Evolutionary conservation across 495 filamentous ascomycete genomes (phyloP).

Genomic region (Neurospora sp.): DNA sequence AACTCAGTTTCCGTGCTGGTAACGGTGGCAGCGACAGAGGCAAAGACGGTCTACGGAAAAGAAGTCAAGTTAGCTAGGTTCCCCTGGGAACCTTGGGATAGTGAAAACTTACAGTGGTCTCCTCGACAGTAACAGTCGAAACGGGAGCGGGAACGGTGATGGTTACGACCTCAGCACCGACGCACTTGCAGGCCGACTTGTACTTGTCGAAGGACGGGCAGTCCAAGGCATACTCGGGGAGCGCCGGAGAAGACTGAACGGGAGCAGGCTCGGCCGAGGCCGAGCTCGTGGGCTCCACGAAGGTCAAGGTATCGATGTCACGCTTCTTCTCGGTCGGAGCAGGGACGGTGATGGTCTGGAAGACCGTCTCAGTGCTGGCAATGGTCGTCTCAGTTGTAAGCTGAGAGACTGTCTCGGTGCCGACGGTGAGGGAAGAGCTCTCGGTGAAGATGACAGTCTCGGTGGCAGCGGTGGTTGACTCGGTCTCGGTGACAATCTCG

Average conservation of each 20-base stretch:
- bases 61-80: background rate
- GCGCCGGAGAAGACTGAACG: background rate
- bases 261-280: background rate
- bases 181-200: constrained; percentile 8
- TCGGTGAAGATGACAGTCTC: constrained; percentile 6
- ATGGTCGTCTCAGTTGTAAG: background rate
- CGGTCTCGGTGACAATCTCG: background rate
- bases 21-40: background rate
- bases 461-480: background rate
- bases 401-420: background rate
- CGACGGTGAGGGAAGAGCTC: background rate
- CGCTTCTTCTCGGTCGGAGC: background rate
- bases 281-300: background rate
- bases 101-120: background rate
- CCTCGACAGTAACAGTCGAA: constrained; percentile 3
- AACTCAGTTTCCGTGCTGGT: constrained; percentile 1
- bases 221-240: constrained; percentile 4
- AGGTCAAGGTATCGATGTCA: background rate
- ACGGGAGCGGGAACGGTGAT: background rate
- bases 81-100: no score
- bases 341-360: background rate
- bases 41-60: background rate
- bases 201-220: constrained; percentile 11
- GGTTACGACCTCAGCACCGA: constrained; percentile 1
- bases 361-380: background rate